Base-by-base conservation (phyloP, 177 flowering plant genomes). In the Vitis hybrid region DNA sequence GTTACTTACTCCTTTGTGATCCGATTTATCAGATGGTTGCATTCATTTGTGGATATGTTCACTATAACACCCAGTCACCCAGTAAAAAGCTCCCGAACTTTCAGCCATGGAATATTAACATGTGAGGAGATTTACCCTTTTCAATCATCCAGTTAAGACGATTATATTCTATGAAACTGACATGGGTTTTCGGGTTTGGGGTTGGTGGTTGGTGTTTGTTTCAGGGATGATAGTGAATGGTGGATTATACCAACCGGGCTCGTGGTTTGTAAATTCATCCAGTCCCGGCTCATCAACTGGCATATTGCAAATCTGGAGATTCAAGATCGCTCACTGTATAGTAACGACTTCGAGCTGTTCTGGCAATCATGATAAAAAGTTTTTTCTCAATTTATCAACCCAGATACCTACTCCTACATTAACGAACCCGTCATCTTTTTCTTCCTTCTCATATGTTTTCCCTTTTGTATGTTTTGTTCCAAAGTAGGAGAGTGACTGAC, bases 151-250 rank as follows among this genome's bases (percentile, higher is more conserved):
- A 11, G 56, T 20, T 50, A n/a, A 2, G 9, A 31, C 34, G 10
- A 10, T 19, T 64, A 7, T 53, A 45, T 3, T 11, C 7, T n/a
- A 19, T 18, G 13, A n/a, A 14, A 18, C 51, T 61, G 48, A 9
- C 13, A 58, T 48, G 18, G 3, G 20, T 50, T 20, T 26, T 68
- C 31, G 14, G 29, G 29, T 13, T 14, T 50, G n/a, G 15, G 2
- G 52, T 49, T 59, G 65, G 19, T 71, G n/a, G 14, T 77, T 31
- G n/a, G 3, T 80, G 76, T 26, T 26, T 39, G 45, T 39, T 39
- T 39, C 91, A 95, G 99, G 97, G 99, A 91, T 81, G 99, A 89
- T 79, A 82, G 90, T 76, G 98, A 94, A 71, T 95, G 99, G 98
- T 95, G 99, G 99, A 80, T 91, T 69, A 85, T 95, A 76, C 97